Base-by-base conservation (phyloP, 441 rosid species). In the Daphne laureola region DNA sequence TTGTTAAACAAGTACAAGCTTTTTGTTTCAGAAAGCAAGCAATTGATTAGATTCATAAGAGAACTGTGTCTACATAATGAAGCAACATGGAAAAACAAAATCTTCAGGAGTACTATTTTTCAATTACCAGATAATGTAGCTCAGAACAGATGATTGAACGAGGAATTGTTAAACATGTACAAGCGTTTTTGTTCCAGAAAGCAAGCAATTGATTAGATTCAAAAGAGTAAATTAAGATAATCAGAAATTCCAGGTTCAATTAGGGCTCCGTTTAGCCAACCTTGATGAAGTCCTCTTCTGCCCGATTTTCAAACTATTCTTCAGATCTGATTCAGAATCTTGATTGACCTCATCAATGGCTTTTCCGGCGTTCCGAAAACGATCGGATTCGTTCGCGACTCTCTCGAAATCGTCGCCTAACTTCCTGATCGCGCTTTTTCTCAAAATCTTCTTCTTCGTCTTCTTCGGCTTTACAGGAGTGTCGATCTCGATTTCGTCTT, bases 351-450 rank as follows among this genome's bases (percentile, higher is more conserved):
- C 76, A 54, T 61, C 66, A 3, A 59, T 67, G 50, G 55, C 61
- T 27, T 64, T 68, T 14, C 15, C 51, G 21, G 63, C 69, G 38
- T 49, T 36, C 11, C 1, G 17, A 42, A 36, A 53, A 1, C 46
- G 50, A 21, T 46, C 9, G 8, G 16, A 42, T 14, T 68, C 73
- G 35, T 6, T 67, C 1, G 83, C 93, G 11, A 82, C 96, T 31
- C 63, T 59, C 14, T 91, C 92, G 51, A 91, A 91, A n/a, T 91
- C 96, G 43, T 73, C 88, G n/a, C 67, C 75, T 45, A 91, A 64
- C 53, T 79, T 88, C 67, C 96, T 71, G 52, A 59, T 82, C 0
- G 73, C 74, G 52, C 58, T 59, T 21, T 56, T 70, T 53, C 65
- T 68, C 46, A 60, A 51, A 14, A 42, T 65, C 54, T 45, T 59